phyloP scores from a whole-genome alignment of 768 basidiomycete genomes.

The Termitomyces sp. region DNA sequence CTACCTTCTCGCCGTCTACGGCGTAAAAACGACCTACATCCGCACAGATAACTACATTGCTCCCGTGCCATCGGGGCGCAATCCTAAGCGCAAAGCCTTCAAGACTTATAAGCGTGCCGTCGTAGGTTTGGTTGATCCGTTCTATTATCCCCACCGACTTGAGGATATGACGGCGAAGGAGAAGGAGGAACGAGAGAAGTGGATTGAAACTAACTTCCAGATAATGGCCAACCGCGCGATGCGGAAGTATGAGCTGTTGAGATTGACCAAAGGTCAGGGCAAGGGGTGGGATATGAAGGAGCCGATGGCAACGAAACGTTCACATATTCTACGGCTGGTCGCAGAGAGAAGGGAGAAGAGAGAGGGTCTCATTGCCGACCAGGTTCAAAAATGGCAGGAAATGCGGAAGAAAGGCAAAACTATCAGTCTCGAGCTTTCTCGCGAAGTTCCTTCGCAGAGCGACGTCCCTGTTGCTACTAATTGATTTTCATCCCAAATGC shows the following conservation, averaged over 20 bases:
- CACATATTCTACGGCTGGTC: conserved; percentile 38
- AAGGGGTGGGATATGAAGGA: conserved; percentile 38
- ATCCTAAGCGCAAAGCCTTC: conserved; percentile 27
- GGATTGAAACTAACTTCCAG: conserved; percentile 59
- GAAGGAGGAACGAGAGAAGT: conserved; percentile 48
- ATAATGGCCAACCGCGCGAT: conserved; percentile 30
- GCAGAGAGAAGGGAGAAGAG: conserved; percentile 35
- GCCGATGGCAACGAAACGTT: conserved; percentile 36
- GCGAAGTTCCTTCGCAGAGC: conserved; percentile 1
- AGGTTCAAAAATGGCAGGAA: conserved; percentile 28
- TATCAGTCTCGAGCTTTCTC: conserved; percentile 13
- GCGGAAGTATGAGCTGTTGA: conserved; percentile 32
- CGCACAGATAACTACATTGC: conserved; percentile 90
- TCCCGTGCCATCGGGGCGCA: conserved; percentile 32
- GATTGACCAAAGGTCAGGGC: conserved; percentile 31
- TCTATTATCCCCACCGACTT: conserved; percentile 81
- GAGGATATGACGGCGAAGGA: conserved; percentile 70
- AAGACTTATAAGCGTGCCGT: conserved; percentile 87
- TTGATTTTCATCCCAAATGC: not conserved
- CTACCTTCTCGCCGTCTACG: conserved; percentile 81
- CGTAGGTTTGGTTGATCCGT: conserved; percentile 87
- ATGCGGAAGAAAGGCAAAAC: conserved; percentile 26
- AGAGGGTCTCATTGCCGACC: conserved; percentile 30
- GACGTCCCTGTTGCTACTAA: conserved; percentile 1
- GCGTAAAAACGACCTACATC: conserved; percentile 86